Conservation (phyloP, 2,329 filamentous ascomycete genomes). For the Ceratocystis eucalypticola region DNA sequence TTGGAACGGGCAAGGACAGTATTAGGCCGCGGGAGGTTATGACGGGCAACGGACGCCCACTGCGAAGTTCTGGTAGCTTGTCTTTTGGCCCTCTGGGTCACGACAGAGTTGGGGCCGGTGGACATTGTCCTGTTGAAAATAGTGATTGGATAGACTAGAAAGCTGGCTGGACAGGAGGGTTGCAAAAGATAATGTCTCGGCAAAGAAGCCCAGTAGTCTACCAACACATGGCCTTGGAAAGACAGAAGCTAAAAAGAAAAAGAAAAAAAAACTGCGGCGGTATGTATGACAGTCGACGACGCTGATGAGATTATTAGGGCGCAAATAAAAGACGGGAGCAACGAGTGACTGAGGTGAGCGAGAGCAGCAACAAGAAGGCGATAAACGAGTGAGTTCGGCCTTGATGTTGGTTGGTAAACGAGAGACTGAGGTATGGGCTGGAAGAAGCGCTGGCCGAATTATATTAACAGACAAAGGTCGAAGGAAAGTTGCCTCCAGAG, state of each 20-base stretch:
- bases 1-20: conserved; percentile 9
- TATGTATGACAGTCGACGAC: background rate
- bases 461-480: conserved; percentile 9
- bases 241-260: background rate
- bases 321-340: conserved; percentile 1
- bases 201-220: conserved; percentile 8
- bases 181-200: conserved; percentile 7
- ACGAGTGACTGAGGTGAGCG: conserved; percentile 2
- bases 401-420: background rate
- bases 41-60: conserved; percentile 14
- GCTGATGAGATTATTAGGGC: background rate
- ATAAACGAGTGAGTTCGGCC: conserved; percentile 1
- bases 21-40: conserved; percentile 12
- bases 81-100: conserved; percentile 12
- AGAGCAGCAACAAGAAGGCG: background rate
- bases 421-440: background rate
- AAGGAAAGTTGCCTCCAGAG: conserved; percentile 14
- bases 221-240: conserved; percentile 12
- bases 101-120: conserved; percentile 13
- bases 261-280: background rate
- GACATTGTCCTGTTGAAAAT: background rate
- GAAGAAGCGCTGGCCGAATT: background rate
- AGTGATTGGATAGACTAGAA: background rate
- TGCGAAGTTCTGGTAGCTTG: conserved; percentile 13
- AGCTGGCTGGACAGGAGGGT: background rate